phyloP scores from a whole-genome alignment of 1,139 yeast genomes.

The Pichia kudriavzevii region DNA sequence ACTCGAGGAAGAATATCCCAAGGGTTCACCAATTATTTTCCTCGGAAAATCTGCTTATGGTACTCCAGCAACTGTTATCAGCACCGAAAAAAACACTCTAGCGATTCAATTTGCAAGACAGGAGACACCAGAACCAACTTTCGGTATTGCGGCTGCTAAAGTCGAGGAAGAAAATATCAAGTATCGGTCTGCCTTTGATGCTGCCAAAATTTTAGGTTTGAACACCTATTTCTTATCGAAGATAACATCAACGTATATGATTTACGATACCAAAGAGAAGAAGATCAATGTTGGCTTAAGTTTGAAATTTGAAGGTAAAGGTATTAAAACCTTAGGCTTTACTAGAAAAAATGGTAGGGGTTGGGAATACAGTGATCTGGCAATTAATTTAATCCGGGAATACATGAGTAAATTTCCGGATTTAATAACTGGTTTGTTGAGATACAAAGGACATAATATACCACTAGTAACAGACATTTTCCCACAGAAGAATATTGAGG shows the following conservation, averaged over 20 bases:
- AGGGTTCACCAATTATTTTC: conserved; percentile 65
- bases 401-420: conserved; percentile 58
- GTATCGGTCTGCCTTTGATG: conserved; percentile 64
- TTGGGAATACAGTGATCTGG: conserved; percentile 82
- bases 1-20: conserved; percentile 74
- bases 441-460: conserved; percentile 28
- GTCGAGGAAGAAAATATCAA: conserved; percentile 48
- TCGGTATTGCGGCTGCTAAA: conserved; percentile 52
- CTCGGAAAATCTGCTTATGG: conserved; percentile 89
- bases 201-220: conserved; percentile 50
- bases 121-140: conserved; percentile 48
- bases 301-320: conserved; percentile 71
- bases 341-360: conserved; percentile 58
- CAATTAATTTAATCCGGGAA: conserved; percentile 55
- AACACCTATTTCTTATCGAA: conserved; percentile 64
- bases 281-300: conserved; percentile 77
- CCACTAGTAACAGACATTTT: conserved; percentile 39
- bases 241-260: conserved; percentile 65
- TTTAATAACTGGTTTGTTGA: conserved; percentile 41
- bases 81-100: conserved; percentile 42
- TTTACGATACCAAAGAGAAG: conserved; percentile 46
- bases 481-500: conserved; percentile 39
- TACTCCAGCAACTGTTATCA: conserved; percentile 67
- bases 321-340: conserved; percentile 83
- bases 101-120: conserved; percentile 57